phyloP scores from a whole-genome alignment of 2,329 filamentous ascomycete species.

The Colletotrichum plurivorum region DNA sequence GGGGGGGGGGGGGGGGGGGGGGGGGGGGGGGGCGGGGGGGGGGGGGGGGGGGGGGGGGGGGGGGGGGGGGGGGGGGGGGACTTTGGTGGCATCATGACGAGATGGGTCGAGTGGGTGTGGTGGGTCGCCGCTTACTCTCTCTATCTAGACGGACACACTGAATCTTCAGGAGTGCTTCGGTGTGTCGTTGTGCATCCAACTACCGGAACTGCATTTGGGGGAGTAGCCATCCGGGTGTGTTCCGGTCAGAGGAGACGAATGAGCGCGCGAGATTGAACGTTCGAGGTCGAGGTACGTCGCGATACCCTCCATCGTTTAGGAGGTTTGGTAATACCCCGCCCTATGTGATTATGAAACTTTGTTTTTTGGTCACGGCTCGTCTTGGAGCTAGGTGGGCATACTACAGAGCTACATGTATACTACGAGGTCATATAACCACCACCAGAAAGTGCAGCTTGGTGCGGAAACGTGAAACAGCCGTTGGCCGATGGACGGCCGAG shows the following conservation, averaged over 20 bases:
- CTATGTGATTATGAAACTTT: background rate
- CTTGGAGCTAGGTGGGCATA: background rate
- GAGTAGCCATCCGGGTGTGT: constrained; percentile 1
- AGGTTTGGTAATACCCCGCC: constrained; percentile 1
- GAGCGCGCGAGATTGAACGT: background rate
- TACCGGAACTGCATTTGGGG: background rate
- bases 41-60: too few relatives aligned
- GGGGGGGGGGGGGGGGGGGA: too few relatives aligned
- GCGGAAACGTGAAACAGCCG: background rate
- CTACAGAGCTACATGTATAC: too few relatives aligned
- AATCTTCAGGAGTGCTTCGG: background rate
- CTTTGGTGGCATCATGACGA: constrained; percentile 27
- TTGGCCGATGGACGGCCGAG: constrained; percentile 9
- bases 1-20: too few relatives aligned
- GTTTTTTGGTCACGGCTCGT: background rate
- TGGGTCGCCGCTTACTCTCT: too few relatives aligned
- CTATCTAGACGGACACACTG: background rate
- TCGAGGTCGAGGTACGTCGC: constrained; percentile 4
- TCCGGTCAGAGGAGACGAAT: background rate
- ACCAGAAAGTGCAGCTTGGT: too few relatives aligned
- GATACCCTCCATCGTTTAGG: constrained; percentile 6
- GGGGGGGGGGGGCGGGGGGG: too few relatives aligned
- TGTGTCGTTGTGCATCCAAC: background rate
- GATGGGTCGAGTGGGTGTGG: background rate
- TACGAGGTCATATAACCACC: too few relatives aligned